phyloP scores from a whole-genome alignment of 768 basidiomycete genomes.

The Glaciozyma antarctica region DNA sequence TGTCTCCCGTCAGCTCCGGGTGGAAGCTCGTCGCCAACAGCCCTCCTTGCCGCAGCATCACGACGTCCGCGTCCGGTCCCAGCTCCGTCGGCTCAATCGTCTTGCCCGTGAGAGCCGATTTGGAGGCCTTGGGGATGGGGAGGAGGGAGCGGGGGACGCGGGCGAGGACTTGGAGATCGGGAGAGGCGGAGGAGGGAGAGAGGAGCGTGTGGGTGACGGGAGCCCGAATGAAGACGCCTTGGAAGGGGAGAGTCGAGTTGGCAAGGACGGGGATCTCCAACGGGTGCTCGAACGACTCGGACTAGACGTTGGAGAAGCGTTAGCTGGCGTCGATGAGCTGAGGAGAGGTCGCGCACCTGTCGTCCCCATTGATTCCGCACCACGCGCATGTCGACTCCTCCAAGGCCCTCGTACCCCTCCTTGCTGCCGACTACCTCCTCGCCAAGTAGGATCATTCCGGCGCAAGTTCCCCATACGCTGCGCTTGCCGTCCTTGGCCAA shows the following conservation, averaged over 20 bases:
- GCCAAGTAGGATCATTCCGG: conserved; percentile 82
- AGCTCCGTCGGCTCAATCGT: not conserved
- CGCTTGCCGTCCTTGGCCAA: conserved; percentile 10
- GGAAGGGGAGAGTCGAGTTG: conserved; percentile 55
- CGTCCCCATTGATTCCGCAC: conserved; percentile 90
- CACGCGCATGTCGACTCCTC: conserved; percentile 67
- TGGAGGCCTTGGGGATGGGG: conserved; percentile 30
- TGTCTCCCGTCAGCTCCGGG: conserved; percentile 74
- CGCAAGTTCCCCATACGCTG: conserved; percentile 88
- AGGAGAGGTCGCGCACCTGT: conserved; percentile 50
- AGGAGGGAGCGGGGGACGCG: conserved; percentile 53
- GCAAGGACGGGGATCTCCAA: conserved; percentile 57
- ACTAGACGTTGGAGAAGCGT: conserved; percentile 41
- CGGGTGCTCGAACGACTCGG: conserved; percentile 82
- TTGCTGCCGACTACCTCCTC: conserved; percentile 57
- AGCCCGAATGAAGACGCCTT: conserved; percentile 86
- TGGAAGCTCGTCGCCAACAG: conserved; percentile 87
- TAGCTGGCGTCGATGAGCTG: not conserved
- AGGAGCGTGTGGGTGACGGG: conserved; percentile 46
- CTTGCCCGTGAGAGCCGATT: not conserved
- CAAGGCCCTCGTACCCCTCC: conserved; percentile 76
- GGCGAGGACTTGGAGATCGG: conserved; percentile 60
- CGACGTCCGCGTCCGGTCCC: conserved; percentile 50
- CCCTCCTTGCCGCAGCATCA: conserved; percentile 73
- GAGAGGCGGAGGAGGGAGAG: conserved; percentile 5